phyloP scores from a whole-genome alignment of 192 early-diverging fungal species.

The Gonapodya prolifera region DNA sequence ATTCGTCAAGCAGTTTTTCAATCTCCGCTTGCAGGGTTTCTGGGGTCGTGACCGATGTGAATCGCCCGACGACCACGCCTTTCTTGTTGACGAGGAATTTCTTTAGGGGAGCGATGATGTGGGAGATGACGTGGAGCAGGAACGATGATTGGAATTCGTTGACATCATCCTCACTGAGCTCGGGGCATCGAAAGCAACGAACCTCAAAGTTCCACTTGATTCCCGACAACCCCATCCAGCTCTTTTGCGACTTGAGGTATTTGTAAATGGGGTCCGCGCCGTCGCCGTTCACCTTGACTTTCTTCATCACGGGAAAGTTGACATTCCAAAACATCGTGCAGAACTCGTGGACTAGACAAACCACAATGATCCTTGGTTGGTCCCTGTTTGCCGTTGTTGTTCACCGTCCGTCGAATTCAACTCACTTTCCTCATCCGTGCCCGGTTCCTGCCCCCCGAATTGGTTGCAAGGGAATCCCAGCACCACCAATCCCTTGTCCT shows the following conservation, averaged over 20 bases:
- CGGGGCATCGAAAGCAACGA: too few relatives aligned
- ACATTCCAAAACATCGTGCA: conserved; percentile 21
- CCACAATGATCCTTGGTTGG: too few relatives aligned
- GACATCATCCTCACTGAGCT: neutral
- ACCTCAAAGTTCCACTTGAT: conserved; percentile 72
- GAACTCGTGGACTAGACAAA: conserved; percentile 1
- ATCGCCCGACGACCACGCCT: conserved; percentile 56
- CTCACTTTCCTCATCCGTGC: conserved; percentile 8
- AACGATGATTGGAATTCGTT: neutral
- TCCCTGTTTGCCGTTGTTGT: too few relatives aligned
- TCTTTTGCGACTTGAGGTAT: conserved; percentile 42
- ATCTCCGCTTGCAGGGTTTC: conserved; percentile 42
- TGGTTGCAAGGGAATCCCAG: conserved; percentile 19
- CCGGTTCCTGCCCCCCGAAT: conserved; percentile 10
- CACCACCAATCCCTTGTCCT: conserved; percentile 15
- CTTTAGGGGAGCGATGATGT: conserved; percentile 9
- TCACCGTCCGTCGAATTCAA: too few relatives aligned
- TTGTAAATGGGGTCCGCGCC: conserved; percentile 46
- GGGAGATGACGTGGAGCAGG: neutral
- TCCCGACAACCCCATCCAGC: conserved; percentile 32
- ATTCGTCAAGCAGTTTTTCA: conserved; percentile 28
- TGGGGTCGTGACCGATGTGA: conserved; percentile 47
- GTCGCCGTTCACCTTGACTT: conserved; percentile 70
- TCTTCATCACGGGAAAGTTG: conserved; percentile 76
- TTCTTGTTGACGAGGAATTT: conserved; percentile 62